These are phyloP conservation scores for Annulohypoxylon nitens DNA, from an alignment of 495 filamentous ascomycete genomes.

Conservation along the genomic window DNA sequence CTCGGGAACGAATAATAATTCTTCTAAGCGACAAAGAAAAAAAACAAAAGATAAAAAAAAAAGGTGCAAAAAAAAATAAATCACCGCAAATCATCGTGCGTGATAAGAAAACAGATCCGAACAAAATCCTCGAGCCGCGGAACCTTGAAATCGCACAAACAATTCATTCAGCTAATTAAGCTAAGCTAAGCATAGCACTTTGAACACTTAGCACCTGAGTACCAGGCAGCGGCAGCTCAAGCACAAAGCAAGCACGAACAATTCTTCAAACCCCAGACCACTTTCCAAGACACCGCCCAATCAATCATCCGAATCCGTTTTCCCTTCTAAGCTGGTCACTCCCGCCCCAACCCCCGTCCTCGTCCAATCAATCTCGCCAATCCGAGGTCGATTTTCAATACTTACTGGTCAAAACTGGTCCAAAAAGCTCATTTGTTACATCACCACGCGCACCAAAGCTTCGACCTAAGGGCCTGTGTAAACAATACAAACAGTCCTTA, in stretches of 20 bases:
- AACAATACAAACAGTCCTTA: slow-evolving; percentile 46
- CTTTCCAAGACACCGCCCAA: slow-evolving; percentile 33
- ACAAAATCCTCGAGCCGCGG: slow-evolving; percentile 31
- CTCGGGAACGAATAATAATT: slow-evolving; percentile 41
- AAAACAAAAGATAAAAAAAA: background rate
- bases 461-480: slow-evolving; percentile 44
- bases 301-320: slow-evolving; percentile 30
- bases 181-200: background rate
- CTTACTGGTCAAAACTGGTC: slow-evolving; percentile 42
- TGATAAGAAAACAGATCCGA: slow-evolving; percentile 23
- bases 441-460: slow-evolving; percentile 50
- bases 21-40: slow-evolving; percentile 22
- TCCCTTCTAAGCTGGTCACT: slow-evolving; percentile 21
- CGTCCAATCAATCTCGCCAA: slow-evolving; percentile 53
- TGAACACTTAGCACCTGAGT: background rate
- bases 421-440: slow-evolving; percentile 54
- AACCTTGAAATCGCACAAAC: slow-evolving; percentile 45
- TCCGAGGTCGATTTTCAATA: slow-evolving; percentile 46
- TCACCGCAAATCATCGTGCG: slow-evolving; percentile 17
- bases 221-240: background rate
- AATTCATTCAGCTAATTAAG: background rate
- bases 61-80: slow-evolving; percentile 25
- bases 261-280: slow-evolving; percentile 28
- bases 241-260: background rate
- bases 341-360: slow-evolving; percentile 28